Base-by-base conservation (phyloP, 2,329 filamentous ascomycete species). In the Sphaerulina populicola region DNA sequence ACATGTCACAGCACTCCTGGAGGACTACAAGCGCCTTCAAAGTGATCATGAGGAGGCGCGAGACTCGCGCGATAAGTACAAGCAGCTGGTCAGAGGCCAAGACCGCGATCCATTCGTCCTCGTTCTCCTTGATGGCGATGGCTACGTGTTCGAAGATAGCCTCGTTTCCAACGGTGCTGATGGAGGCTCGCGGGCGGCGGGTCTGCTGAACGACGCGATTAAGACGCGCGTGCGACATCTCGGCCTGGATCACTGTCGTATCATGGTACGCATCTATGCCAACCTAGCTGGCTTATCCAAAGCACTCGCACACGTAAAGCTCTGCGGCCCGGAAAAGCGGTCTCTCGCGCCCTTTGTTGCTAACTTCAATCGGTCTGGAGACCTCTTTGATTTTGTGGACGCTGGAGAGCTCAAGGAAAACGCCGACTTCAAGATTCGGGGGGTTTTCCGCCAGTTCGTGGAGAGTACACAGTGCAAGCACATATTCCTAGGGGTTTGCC, bases 401-500 rank as follows among this genome's bases (percentile, higher is more conserved):
- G 78, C 78, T 9, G 77, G 80, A 8, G 76, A 79, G 55, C 72
- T 78, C 33, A 81, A 82, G 59, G 77, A 80, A 57, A 77, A 76
- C 29, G 76, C 77, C 27, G 77, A 78, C 58, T 77, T 76, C 61
- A 84, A 84, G 63, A 72, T 84, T 48, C 72, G 78, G 61, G 78
- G 69, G 57, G 54, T 67, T 51, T 69, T 72, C 61, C 68, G 71
- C 4, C 68, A 81, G 1, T 81, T 79, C 54, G 74, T 72, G 31
- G 75, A 81, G 41, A 79, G 78, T 57, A 67, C 72, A 3, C 77
- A 82, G 60, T 85, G 81, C 68, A 79, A 78, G 57, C 80, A 82
- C 61, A 80, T 85, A 33, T 79, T 78, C 60, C 79, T 82, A 51
- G 81, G 79, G 4, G 79, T 75, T 36, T 83, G 80, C 59, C 79